Conservation (phyloP, 768 basidiomycete genomes). For the Leccinum ochraceum region DNA sequence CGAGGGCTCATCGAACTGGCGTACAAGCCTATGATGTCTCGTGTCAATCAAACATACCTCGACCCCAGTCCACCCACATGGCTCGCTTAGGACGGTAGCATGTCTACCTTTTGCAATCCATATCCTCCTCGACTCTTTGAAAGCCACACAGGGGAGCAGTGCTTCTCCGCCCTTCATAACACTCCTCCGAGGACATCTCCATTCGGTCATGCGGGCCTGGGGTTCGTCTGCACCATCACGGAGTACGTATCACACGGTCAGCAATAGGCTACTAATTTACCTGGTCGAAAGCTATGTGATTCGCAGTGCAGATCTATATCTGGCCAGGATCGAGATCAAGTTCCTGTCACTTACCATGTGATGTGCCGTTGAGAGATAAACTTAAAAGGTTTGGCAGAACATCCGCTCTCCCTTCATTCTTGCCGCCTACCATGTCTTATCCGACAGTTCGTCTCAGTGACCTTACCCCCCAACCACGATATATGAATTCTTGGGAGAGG, state of each 20-base stretch:
- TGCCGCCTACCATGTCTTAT: conserved; percentile 21
- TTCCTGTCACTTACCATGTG: conserved; percentile 1
- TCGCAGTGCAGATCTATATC: not conserved
- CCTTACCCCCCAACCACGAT: conserved; percentile 37
- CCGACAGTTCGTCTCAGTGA: conserved; percentile 43
- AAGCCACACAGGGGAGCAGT: not conserved
- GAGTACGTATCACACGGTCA: not conserved
- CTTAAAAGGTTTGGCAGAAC: conserved; percentile 13
- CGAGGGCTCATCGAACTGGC: not conserved
- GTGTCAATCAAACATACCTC: not conserved
- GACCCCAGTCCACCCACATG: not conserved
- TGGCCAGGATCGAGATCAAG: not conserved
- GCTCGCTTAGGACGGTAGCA: not conserved
- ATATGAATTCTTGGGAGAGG: conserved; percentile 53
- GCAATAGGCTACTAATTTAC: conserved; percentile 1
- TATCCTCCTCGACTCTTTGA: not conserved
- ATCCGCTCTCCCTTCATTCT: not conserved
- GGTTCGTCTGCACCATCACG: not conserved
- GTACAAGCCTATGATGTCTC: not conserved
- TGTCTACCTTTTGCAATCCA: conserved; percentile 2
- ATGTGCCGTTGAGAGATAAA: not conserved
- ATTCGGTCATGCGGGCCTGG: not conserved
- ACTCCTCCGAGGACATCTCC: conserved; percentile 8
- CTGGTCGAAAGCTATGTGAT: conserved; percentile 1
- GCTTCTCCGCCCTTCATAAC: not conserved